These are phyloP conservation scores for Daldinia bambusicola DNA, from an alignment of 495 filamentous ascomycete genomes.

Conservation along the genomic window DNA sequence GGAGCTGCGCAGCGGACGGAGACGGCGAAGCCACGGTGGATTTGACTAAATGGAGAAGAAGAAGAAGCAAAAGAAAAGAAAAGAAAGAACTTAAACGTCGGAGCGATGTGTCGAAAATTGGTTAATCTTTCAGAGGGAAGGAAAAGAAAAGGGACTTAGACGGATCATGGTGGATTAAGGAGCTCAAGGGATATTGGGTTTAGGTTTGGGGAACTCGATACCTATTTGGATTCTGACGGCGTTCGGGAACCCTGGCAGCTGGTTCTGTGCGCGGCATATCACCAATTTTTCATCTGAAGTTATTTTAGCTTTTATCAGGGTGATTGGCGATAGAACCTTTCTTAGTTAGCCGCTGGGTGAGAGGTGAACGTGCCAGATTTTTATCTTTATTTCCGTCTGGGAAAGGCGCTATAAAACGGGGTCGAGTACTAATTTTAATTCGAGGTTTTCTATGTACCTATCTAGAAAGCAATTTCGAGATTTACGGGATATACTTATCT, in stretches of 20 bases:
- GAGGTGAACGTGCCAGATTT: not conserved
- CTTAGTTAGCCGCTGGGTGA: not conserved
- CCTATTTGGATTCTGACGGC: slow-evolving; percentile 39
- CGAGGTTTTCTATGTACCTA: not conserved
- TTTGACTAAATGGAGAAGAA: slow-evolving; percentile 24
- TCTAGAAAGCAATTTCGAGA: not conserved
- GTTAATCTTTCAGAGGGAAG: slow-evolving; percentile 18
- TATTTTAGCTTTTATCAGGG: too few species aligned
- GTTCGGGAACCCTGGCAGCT: slow-evolving; percentile 12
- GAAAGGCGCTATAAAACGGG: not conserved
- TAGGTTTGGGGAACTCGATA: slow-evolving; percentile 35
- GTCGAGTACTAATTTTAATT: not conserved
- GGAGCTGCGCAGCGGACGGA: slow-evolving; percentile 62
- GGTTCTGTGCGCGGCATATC: not conserved
- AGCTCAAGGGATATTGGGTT: slow-evolving; percentile 11
- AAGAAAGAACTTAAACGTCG: not conserved
- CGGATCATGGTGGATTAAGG: slow-evolving; percentile 10
- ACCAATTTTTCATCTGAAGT: not conserved
- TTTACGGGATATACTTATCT: not conserved
- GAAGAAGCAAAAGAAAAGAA: not conserved
- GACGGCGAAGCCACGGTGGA: slow-evolving; percentile 53
- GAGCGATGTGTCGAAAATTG: slow-evolving; percentile 9
- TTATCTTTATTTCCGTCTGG: not conserved
- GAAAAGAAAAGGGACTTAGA: slow-evolving; percentile 23
- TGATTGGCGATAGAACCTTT: not conserved